A percentile compares a stretch with the other conserved stretches of the same genome.
These are phyloP conservation scores for Euptelea pleiosperma DNA, from an alignment of 164 flowering plant genomes.

Conservation along the genomic window DNA sequence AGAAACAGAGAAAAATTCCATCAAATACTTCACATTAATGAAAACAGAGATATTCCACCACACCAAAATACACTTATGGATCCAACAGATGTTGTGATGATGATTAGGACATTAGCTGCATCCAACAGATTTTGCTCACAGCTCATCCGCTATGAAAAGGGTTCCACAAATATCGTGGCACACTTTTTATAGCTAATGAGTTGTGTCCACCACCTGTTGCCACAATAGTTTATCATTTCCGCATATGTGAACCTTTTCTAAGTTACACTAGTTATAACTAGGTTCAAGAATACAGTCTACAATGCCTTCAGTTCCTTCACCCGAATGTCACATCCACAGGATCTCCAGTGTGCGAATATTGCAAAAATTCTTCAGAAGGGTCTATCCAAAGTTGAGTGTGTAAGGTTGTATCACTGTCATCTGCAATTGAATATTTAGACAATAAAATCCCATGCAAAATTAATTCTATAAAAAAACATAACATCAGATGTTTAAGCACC, in stretches of 20 bases:
- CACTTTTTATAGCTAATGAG: neutral
- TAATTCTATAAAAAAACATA: neutral
- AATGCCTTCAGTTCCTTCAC: conserved; percentile 89
- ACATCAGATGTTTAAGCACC: conserved; percentile 35
- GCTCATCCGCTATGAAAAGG: neutral
- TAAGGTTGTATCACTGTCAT: conserved; percentile 63
- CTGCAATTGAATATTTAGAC: conserved; percentile 35
- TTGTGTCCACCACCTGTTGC: neutral
- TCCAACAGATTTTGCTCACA: neutral
- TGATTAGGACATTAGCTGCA: no score
- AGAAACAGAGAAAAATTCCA: conserved; percentile 1
- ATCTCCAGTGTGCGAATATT: conserved; percentile 74
- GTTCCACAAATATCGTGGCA: neutral
- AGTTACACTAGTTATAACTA: neutral
- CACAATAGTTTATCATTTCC: neutral
- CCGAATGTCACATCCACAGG: conserved; percentile 90
- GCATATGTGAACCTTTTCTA: neutral
- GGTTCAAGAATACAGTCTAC: neutral
- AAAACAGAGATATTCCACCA: neutral
- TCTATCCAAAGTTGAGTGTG: conserved; percentile 99
- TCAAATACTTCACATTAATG: conserved; percentile 5
- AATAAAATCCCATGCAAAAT: neutral
- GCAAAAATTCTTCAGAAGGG: conserved; percentile 91
- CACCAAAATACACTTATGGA: neutral
- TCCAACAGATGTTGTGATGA: no score